phyloP scores from a whole-genome alignment of 1,284 basidiomycete genomes.

The Microbotryum lychnidis-dioicae region DNA sequence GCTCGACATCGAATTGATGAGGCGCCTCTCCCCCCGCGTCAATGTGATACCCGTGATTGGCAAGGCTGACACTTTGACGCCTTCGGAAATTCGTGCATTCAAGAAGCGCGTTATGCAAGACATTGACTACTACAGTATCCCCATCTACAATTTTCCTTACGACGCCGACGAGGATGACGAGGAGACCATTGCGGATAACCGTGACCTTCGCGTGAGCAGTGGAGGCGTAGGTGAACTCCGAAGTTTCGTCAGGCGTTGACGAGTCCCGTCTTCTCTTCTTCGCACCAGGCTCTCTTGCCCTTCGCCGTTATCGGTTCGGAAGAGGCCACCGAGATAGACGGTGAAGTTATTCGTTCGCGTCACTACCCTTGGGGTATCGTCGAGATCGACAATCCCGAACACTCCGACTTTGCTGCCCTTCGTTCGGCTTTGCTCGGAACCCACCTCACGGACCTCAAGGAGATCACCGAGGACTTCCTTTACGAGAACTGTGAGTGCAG shows the following conservation, averaged over 20 bases:
- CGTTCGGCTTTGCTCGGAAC: conserved; percentile 83
- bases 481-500: neutral
- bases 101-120: conserved; percentile 99
- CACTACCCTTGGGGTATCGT: conserved; percentile 96
- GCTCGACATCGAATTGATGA: conserved; percentile 98
- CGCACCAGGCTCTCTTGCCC: conserved; percentile 53
- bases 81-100: conserved; percentile 81
- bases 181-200: conserved; percentile 95
- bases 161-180: conserved; percentile 97
- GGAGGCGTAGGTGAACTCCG: too few relatives aligned
- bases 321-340: conserved; percentile 87
- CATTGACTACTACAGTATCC: conserved; percentile 95
- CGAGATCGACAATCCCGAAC: conserved; percentile 95
- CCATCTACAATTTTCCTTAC: conserved; percentile 98
- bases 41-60: conserved; percentile 98
- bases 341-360: conserved; percentile 82
- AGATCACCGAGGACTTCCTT: conserved; percentile 1
- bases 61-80: conserved; percentile 90
- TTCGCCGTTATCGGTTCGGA: conserved; percentile 96
- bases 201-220: conserved; percentile 62
- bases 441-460: conserved; percentile 64
- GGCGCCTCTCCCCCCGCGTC: conserved; percentile 85
- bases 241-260: too few relatives aligned
- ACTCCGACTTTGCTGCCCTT: conserved; percentile 90
- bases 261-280: too few relatives aligned